Evolutionary conservation across 768 basidiomycete species (phyloP), one percentile per base, ranked within the genome.

Genomic region (Panellus pusillus): DNA sequence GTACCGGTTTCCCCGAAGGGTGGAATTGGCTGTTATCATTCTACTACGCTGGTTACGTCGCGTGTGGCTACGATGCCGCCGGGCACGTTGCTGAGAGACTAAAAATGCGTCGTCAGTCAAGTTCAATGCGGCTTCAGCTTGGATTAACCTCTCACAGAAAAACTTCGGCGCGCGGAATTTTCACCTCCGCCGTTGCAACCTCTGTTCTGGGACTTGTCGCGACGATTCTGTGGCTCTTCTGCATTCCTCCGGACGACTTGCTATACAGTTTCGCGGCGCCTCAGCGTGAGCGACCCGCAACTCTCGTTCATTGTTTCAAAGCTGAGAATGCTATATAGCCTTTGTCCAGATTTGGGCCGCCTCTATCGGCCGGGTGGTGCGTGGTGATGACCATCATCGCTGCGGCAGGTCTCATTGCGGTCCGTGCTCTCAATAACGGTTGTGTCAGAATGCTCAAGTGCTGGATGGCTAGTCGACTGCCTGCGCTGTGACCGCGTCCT

Each of bases 351-450:
- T 46, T n/a, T 46, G 32, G 29, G 44, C 44, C 11, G 32, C 32
- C 15, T n/a, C 44, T 11, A n/a, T 46, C n/a, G 44, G 44, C 18
- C 29, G 32, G 44, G 44, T 31, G 31, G 44, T 19, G 32, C 31
- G 32, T 46, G 4, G 29, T 46, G n/a, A 46, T 46, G 44, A 46
- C 44, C 32, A 20, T 46, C 12, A 46, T 46, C 31, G 44, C 44
- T 20, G 44, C 13, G 4, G 32, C 32, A 8, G 44, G 44, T 14
- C 32, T 46, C 17, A 46, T 46, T 11, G 4, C 32, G 44, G 44
- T 46, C 6, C 44, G 32, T 46, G 6, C 32, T 15, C 13, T 8
- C 14, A 6, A 32, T 18, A 3, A 1, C 9, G 8, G 11, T 14
- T 9, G 19, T 9, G 28, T 15, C 44, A 6, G 24, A 24, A 14